phyloP scores from a whole-genome alignment of 768 basidiomycete genomes.

The Crassisporium funariophilum region DNA sequence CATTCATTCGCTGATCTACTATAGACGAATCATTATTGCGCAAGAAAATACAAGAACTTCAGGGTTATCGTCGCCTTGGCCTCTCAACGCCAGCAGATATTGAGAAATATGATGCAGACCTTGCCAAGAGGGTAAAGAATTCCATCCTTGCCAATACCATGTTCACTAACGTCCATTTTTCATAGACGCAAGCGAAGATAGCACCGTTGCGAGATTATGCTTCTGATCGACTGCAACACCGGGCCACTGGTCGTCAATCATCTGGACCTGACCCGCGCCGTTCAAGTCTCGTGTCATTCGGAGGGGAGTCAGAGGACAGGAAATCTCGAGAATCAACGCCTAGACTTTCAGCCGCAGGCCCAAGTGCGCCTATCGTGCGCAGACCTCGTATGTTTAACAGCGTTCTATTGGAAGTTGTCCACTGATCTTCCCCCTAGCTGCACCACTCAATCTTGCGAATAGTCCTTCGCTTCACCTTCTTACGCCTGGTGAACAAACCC shows the following conservation, averaged over 20 bases:
- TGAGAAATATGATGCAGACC: conserved; percentile 83
- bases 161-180: conserved; percentile 9
- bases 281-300: conserved; percentile 40
- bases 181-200: conserved; percentile 64
- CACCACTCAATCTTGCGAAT: conserved; percentile 87
- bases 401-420: conserved; percentile 1
- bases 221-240: conserved; percentile 54
- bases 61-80: conserved; percentile 86
- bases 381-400: conserved; percentile 41
- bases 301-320: conserved; percentile 49
- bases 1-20: conserved; percentile 6
- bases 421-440: conserved; percentile 31
- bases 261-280: conserved; percentile 57
- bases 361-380: conserved; percentile 42
- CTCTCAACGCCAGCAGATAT: conserved; percentile 85
- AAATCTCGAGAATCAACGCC: conserved; percentile 68
- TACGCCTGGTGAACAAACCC: conserved; percentile 80
- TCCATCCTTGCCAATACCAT: conserved; percentile 4
- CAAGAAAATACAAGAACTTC: conserved; percentile 88
- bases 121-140: conserved; percentile 66
- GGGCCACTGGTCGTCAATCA: conserved; percentile 53
- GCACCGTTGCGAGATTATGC: conserved; percentile 55
- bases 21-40: conserved; percentile 87
- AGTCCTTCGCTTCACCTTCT: conserved; percentile 89
- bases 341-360: conserved; percentile 39